Evolutionary conservation across 2,329 filamentous ascomycete species (phyloP).

Genomic region (Grosmannia clavigera): DNA sequence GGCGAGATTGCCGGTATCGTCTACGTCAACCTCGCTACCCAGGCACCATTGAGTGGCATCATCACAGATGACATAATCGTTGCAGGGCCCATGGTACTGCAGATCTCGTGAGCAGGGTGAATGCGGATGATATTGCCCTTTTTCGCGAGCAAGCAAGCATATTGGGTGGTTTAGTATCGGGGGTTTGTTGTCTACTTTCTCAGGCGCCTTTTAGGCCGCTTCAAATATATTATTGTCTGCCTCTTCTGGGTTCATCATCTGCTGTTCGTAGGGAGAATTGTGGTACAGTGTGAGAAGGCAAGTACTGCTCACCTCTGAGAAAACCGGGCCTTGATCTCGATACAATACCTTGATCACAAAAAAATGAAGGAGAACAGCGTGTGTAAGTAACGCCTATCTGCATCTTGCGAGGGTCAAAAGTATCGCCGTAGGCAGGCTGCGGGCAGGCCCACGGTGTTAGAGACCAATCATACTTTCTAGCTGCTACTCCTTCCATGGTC

Average conservation of each 20-base stretch:
- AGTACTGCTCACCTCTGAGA: not conserved
- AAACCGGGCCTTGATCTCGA: too few species aligned
- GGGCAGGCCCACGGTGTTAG: not conserved
- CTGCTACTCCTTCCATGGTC: not conserved
- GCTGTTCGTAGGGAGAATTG: not conserved
- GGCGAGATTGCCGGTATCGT: conserved; percentile 44
- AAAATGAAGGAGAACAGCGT: not conserved
- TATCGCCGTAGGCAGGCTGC: not conserved
- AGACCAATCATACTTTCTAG: not conserved
- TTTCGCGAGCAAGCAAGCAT: not conserved
- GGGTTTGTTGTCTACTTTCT: not conserved
- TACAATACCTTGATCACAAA: too few species aligned
- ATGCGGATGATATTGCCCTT: not conserved
- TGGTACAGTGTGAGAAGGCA: not conserved
- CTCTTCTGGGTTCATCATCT: not conserved
- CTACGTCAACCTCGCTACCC: conserved; percentile 54
- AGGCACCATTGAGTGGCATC: conserved; percentile 33
- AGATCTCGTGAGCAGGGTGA: conserved; percentile 27
- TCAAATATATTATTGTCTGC: not conserved
- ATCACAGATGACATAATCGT: conserved; percentile 52
- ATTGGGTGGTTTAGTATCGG: not conserved
- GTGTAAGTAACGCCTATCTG: not conserved
- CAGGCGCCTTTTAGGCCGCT: not conserved
- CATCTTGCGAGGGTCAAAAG: not conserved
- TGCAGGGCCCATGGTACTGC: conserved; percentile 50